Evolutionary conservation across 164 flowering plant species (phyloP), one percentile per base, ranked within the genome.

Genomic region (Taxillus chinensis): DNA sequence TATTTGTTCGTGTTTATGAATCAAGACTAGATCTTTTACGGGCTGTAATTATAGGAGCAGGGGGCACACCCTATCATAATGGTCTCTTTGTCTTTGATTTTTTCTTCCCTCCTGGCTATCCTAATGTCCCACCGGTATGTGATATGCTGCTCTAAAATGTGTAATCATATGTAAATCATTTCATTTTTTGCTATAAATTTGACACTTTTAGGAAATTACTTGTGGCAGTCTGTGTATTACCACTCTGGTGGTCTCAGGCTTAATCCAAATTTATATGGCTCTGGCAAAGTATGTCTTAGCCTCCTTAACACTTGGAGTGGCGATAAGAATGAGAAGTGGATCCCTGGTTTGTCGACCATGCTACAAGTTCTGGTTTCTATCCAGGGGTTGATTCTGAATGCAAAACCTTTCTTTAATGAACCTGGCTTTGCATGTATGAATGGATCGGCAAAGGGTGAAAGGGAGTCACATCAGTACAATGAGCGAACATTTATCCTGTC

Each of bases 231-330:
- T 45, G 97, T 90, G 17, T 27, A 86, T 65, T 88, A 88, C 75
- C 79, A 85, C 62, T 81, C 98, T 39, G 77, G 86, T 62, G 96
- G 96, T n/a, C 84, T 83, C 64, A 79, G 93, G 16, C 64, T 90
- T 41, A 92, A 92, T 70, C 96, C 98, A 10, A 90, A 92, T 71
- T 62, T 92, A 72, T 90, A 92, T 43, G 27, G 67, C 4, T 72
- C 74, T 70, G 98, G 98, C 53, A 90, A 87, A 74, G 98, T 92
- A 41, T 92, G 98, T 68, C 89, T 92, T 38, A 92, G 98, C 71
- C 97, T 92, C 70, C 82, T 92, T 46, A 82, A 82, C 63, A 92
- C 98, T 16, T 92, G 97, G 96, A 37, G 53, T 50, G 98, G 96
- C 15, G 66, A 62, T 53, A 56, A 63, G 60, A 73, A 64, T 53